Evolutionary conservation across 2,329 filamentous ascomycete genomes (phyloP).

Genomic region (Oidium heveae): DNA sequence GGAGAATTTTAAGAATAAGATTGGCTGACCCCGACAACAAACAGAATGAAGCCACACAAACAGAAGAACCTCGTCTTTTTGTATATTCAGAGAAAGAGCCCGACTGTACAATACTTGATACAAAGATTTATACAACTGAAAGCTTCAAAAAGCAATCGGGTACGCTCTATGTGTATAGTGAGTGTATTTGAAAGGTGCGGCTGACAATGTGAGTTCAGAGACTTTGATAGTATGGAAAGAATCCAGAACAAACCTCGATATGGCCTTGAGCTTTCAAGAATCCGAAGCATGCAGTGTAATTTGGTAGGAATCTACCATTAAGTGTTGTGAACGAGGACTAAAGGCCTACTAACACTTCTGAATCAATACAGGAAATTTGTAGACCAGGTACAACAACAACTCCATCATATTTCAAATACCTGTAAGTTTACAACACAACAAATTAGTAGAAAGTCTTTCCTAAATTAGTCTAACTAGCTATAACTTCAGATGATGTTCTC

Average conservation of each 20-base stretch:
- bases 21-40: slow-evolving; percentile 12
- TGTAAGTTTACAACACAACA: slow-evolving; percentile 21
- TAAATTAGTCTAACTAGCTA: slow-evolving; percentile 1
- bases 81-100: slow-evolving; percentile 89
- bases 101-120: slow-evolving; percentile 61
- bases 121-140: slow-evolving; percentile 77
- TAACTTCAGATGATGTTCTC: slow-evolving; percentile 45
- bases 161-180: background rate
- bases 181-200: background rate
- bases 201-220: slow-evolving; percentile 26
- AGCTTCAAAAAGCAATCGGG: slow-evolving; percentile 85
- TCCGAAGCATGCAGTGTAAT: slow-evolving; percentile 80
- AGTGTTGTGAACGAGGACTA: background rate
- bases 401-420: slow-evolving; percentile 34
- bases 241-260: slow-evolving; percentile 57
- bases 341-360: background rate
- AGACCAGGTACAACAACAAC: slow-evolving; percentile 54
- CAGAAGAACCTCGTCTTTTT: slow-evolving; percentile 67
- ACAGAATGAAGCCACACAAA: slow-evolving; percentile 28
- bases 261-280: slow-evolving; percentile 97
- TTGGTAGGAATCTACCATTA: slow-evolving; percentile 33
- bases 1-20: background rate
- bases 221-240: slow-evolving; percentile 98
- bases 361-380: slow-evolving; percentile 54
- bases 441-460: background rate